Evolutionary conservation across 352 stramenopile species (phyloP).

Genomic region (Aphanomyces euteiches): DNA sequence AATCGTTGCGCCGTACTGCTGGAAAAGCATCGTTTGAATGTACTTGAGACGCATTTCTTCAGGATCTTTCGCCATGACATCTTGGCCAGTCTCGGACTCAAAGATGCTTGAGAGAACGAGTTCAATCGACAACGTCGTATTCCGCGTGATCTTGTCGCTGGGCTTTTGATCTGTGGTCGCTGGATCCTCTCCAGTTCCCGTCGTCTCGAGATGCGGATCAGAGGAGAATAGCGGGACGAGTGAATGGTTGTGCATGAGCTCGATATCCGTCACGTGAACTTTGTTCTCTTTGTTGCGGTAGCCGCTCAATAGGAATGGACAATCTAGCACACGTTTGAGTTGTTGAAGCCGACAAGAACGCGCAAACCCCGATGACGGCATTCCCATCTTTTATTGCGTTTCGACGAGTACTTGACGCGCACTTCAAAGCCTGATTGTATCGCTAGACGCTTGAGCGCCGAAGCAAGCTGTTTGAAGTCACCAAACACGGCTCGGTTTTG

Average conservation of each 20-base stretch:
- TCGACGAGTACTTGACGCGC: slow-evolving; percentile 31
- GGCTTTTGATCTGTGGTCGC: background rate
- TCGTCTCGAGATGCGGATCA: background rate
- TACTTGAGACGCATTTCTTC: slow-evolving; percentile 29
- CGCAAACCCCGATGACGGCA: slow-evolving; percentile 10
- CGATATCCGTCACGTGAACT: slow-evolving; percentile 29
- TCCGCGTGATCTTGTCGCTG: slow-evolving; percentile 13
- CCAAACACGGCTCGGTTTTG: slow-evolving; percentile 27
- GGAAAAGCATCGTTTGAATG: slow-evolving; percentile 25
- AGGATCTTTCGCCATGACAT: slow-evolving; percentile 28
- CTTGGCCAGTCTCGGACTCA: slow-evolving; percentile 22
- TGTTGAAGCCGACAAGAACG: background rate
- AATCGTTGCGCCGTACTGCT: slow-evolving; percentile 23
- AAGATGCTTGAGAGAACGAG: slow-evolving; percentile 27
- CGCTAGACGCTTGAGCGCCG: slow-evolving; percentile 25
- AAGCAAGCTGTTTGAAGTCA: slow-evolving; percentile 29
- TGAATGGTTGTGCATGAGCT: slow-evolving; percentile 27
- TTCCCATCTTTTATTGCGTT: slow-evolving; percentile 29
- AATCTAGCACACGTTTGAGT: slow-evolving; percentile 16
- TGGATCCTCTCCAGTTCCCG: background rate
- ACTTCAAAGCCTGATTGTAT: slow-evolving; percentile 30
- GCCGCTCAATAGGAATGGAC: slow-evolving; percentile 23
- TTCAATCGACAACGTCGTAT: slow-evolving; percentile 29
- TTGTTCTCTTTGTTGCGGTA: slow-evolving; percentile 31
- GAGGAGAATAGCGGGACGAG: background rate